Evolutionary conservation across 768 basidiomycete genomes (phyloP), one percentile per base, ranked within the genome.

Genomic region (Pleurotus tuoliensis): DNA sequence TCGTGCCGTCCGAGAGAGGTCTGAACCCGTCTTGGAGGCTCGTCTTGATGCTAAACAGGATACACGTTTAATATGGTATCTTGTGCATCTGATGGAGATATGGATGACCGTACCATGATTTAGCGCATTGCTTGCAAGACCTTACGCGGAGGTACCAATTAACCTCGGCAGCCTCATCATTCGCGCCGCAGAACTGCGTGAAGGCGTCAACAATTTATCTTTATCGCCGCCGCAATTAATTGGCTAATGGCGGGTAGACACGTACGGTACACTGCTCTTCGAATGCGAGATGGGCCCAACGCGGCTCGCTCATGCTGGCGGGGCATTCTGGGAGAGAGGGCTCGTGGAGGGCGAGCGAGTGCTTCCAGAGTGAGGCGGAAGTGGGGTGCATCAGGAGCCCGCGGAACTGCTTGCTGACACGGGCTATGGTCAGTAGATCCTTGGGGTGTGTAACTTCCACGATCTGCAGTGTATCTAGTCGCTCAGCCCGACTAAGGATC

Each of bases 61-160:
- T 34, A 34, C 7, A 34, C 30, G 11, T 34, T 34, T 9, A 11
- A 34, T 34, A 11, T 34, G 30, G 30, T 11, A 34, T 34, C 11
- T 34, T 34, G 30, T 11, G 30, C 30, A 9, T 37, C 12, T 16
- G n/a, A 39, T 25, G 18, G 38, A 18, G 16, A 38, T 16, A 37
- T 41, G 5, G 15, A n/a, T 12, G n/a, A 16, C 12, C 51, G 15
- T 12, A 52, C 51, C 37, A 37, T 39, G 51, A 39, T 18, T 39
- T 15, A 6, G 51, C 38, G n/a, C 51, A 52, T 7, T n/a, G 9
- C 22, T 13, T 27, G 15, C 51, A 52, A 22, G 40, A 12, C 15
- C 51, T 27, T 12, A 52, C 51, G 51, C 51, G 51, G 12, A 52
- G 38, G 22, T 52, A 52, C 51, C 51, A 52, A 15, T 52, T 39